Base-by-base conservation (phyloP, 192 early-diverging fungal genomes). In the Haplosporangium gracile region DNA sequence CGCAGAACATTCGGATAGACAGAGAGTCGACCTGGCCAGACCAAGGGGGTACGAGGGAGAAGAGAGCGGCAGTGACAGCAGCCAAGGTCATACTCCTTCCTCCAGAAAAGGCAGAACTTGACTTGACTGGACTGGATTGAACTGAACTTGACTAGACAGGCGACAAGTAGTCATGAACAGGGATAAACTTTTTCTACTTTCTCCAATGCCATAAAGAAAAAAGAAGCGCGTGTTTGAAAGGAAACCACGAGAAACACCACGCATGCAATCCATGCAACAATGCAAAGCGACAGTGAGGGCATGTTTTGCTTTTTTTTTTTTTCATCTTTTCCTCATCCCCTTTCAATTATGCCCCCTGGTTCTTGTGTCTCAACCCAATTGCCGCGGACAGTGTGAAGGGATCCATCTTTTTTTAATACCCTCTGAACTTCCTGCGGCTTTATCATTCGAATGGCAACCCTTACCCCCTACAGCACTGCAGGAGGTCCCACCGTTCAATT, bases 141-240 rank as follows among this genome's bases (percentile, higher is more conserved):
- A 43, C 36, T 36, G 36, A 2, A 36, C 36, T 43, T 49, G 47
- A 49, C 10, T 16, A 11, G 11, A 49, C 7, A 0, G 15, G 11
- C 47, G 11, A 13, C 47, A 49, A 29, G 57, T 29, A 63, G 26
- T 0, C 8, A 63, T 29, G 26, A 65, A 11, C 10, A 26, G 15
- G 29, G 60, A 26, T 4, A 26, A 65, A 26, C 26, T 2, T 13
- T 32, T 63, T 63, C 29, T 65, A n/a, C 55, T 8, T 29, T 13
- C n/a, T 8, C 32, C 26, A 32, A 7, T 11, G 32, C 29, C 29
- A 13, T 15, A 10, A 26, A 32, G 13, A 32, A 65, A 13, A 13
- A 65, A 11, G 60, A 65, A 65, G 26, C 60, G 60, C 60, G 60
- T 65, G 60, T 65, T 65, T 65, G 29, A 65, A 65, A 32, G 10